phyloP scores from a whole-genome alignment of 2,329 filamentous ascomycete genomes.

The Torrubiella hemipterigena region DNA sequence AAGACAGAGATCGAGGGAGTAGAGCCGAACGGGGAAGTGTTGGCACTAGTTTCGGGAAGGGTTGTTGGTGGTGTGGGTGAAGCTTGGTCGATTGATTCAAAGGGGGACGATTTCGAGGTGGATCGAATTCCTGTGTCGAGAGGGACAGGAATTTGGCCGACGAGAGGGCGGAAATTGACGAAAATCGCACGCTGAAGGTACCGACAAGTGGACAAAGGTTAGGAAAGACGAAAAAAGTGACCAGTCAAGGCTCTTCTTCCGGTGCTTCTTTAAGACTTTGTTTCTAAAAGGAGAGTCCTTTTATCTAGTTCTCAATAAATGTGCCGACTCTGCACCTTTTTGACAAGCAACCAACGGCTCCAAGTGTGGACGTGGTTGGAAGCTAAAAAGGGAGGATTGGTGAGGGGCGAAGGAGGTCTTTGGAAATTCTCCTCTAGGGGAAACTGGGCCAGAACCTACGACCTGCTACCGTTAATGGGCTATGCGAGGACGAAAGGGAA shows the following conservation, averaged over 20 bases:
- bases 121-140: constrained; percentile 7
- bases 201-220: constrained; percentile 5
- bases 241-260: constrained; percentile 24
- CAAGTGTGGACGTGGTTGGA: constrained; percentile 6
- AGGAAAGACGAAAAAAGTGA: constrained; percentile 19
- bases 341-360: constrained; percentile 3
- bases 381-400: background rate
- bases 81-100: constrained; percentile 3
- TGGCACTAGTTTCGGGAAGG: constrained; percentile 23
- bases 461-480: constrained; percentile 37
- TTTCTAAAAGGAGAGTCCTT: constrained; percentile 12
- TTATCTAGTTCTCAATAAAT: constrained; percentile 5
- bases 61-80: no score
- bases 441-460: constrained; percentile 27
- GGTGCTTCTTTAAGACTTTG: constrained; percentile 20
- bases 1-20: constrained; percentile 6
- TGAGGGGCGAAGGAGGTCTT: constrained; percentile 11
- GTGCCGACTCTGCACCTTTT: no score
- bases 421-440: constrained; percentile 22
- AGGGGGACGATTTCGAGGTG: constrained; percentile 9
- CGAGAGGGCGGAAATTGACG: background rate
- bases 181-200: constrained; percentile 5
- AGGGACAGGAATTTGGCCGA: constrained; percentile 4
- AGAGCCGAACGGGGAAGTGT: no score
- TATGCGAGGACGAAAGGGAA: constrained; percentile 39